Percentiles rank a stretch among this genome's conserved stretches.
Conservation (phyloP, 2,329 filamentous ascomycete genomes). For the Microsporum canis region DNA sequence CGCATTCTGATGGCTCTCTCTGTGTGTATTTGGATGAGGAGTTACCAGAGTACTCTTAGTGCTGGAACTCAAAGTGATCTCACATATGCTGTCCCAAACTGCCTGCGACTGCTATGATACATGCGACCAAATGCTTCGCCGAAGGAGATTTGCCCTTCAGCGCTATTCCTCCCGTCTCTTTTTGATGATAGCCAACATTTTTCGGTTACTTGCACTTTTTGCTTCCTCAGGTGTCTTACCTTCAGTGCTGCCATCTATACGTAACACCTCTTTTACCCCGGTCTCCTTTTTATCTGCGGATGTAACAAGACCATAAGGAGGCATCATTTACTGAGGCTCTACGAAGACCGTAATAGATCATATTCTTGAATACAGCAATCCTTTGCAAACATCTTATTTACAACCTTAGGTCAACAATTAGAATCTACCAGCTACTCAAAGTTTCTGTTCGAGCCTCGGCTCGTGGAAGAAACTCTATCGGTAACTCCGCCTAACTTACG, state of each 20-base stretch:
- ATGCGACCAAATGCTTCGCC: not conserved
- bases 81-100: not conserved
- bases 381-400: not conserved
- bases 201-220: not conserved
- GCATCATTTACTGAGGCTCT: conserved; percentile 44
- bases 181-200: not conserved
- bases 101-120: not conserved
- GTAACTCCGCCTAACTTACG: not conserved
- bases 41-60: not conserved
- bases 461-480: not conserved
- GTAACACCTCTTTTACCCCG: too few relatives aligned
- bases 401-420: too few relatives aligned
- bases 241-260: not conserved
- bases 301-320: too few relatives aligned
- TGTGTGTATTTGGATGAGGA: not conserved
- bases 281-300: too few relatives aligned
- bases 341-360: conserved; percentile 51
- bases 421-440: not conserved
- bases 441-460: not conserved
- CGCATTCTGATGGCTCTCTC: not conserved
- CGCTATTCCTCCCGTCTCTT: not conserved
- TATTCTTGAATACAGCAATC: conserved; percentile 47
- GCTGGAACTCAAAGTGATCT: not conserved
- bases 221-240: not conserved
- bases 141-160: not conserved